Evolutionary conservation across 2,329 filamentous ascomycete genomes (phyloP).

Genomic region (Neofusicoccum umdonicola): DNA sequence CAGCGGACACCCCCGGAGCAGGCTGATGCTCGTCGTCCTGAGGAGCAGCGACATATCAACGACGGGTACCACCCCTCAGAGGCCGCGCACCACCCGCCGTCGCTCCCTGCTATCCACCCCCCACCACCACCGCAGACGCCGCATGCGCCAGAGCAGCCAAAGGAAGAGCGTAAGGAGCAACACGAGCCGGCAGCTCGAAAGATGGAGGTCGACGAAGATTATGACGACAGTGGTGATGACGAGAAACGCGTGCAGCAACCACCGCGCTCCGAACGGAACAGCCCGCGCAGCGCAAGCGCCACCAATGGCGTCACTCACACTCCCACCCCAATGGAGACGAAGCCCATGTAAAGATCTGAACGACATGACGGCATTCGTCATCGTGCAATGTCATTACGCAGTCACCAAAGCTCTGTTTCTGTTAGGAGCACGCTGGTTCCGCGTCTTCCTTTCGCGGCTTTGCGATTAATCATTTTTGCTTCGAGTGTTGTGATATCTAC

Average conservation of each 20-base stretch:
- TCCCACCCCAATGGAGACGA: conserved; percentile 32
- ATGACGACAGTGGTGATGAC: conserved; percentile 91
- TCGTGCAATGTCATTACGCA: background rate
- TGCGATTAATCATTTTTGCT: background rate
- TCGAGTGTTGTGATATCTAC: background rate
- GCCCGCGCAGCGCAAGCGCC: conserved; percentile 36
- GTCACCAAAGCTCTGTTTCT: background rate
- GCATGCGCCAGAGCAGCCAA: conserved; percentile 52
- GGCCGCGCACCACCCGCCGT: conserved; percentile 78
- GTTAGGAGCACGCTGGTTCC: background rate
- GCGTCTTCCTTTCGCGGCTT: background rate
- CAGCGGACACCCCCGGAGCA: conserved; percentile 74
- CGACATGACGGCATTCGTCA: background rate
- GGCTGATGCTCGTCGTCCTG: conserved; percentile 59
- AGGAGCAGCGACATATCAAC: conserved; percentile 65
- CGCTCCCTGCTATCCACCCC: conserved; percentile 53
- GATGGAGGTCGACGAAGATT: conserved; percentile 97
- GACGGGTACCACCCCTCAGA: conserved; percentile 90
- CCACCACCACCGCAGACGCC: conserved; percentile 45
- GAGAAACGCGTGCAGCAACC: conserved; percentile 53
- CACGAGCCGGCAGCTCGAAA: conserved; percentile 87
- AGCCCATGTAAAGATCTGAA: conserved; percentile 6
- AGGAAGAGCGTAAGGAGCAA: conserved; percentile 45
- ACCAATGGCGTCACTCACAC: conserved; percentile 34
- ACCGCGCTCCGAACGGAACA: conserved; percentile 41